Base-by-base conservation (phyloP, 2,329 filamentous ascomycete species). In the Aureobasidium zeae region DNA sequence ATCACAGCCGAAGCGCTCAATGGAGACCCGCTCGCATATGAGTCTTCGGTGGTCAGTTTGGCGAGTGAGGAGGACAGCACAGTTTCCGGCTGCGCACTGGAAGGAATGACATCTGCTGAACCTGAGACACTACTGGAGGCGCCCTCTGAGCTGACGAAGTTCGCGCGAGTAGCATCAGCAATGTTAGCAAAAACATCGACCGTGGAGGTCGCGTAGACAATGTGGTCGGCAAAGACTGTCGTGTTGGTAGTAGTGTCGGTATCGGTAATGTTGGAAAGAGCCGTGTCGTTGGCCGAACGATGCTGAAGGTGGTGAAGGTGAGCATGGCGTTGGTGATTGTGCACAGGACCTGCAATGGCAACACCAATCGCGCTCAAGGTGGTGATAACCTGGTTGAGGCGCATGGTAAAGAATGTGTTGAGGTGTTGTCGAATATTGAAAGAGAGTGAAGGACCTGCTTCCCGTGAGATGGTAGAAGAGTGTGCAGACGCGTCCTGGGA, bases 271-370 rank as follows among this genome's bases (percentile, higher is more conserved):
- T 35, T 44, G 22, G 24, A 22, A 17, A 28, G 24, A n/a, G n/a
- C n/a, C 28, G 39, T 44, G 22, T 25, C 17, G 15, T 44, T 44
- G 21, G 26, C 20, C 6, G 39, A 44, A 26, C 39, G 39, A 30
- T 35, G 39, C 30, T 44, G 39, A 6, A 44, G 39, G 24, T 44
- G 39, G 22, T 44, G 39, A 17, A 44, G 39, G 13, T 44, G 39
- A 19, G 30, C 21, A 35, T 44, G 39, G 39, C 39, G 31, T 3
- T 20, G 24, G 20, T 44, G 21, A 16, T 33, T 16, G 16, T 35
- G 30, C 7, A 44, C 13, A 29, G 39, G 39, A 22, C 39, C 39
- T 13, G 39, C 39, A 17, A 19, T 31, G 16, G 31, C 39, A 6
- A 44, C 21, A n/a, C 39, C 39, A 12, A 35, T 24, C 6, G 39